Evolutionary conservation across 208 protist species (phyloP).

Genomic region (Tritrichomonas musculus): DNA sequence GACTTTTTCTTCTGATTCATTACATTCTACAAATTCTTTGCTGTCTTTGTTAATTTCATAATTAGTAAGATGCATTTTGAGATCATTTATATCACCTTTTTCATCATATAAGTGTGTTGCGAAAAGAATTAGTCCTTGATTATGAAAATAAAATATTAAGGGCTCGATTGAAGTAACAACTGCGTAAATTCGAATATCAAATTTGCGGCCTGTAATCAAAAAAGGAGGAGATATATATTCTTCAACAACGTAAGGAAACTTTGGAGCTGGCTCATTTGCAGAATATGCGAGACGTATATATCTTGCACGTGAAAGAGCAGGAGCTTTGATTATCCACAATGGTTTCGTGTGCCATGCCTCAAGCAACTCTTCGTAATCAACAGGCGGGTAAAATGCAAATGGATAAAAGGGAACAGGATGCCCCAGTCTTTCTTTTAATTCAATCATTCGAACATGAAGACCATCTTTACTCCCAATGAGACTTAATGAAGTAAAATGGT

Average conservation of each 20-base stretch:
- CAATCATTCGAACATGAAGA: background rate
- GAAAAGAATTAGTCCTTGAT: slow-evolving; percentile 27
- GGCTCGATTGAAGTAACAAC: slow-evolving; percentile 47
- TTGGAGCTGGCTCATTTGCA: background rate
- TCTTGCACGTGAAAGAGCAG: background rate
- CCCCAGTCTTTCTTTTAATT: background rate
- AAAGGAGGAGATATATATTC: background rate
- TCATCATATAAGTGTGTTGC: slow-evolving; percentile 36
- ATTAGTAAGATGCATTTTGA: slow-evolving; percentile 46
- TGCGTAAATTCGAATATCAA: slow-evolving; percentile 44
- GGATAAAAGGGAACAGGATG: background rate
- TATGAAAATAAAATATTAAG: slow-evolving; percentile 46
- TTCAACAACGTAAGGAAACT: slow-evolving; percentile 15
- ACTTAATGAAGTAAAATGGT: background rate
- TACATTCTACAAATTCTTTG: background rate
- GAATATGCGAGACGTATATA: background rate
- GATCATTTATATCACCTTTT: slow-evolving; percentile 2
- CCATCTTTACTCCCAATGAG: background rate
- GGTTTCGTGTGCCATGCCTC: background rate
- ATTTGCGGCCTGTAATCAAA: background rate
- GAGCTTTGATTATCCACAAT: background rate
- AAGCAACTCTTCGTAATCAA: too few relatives aligned
- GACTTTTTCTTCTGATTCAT: background rate
- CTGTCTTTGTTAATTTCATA: slow-evolving; percentile 32
- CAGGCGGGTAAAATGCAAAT: background rate